Percentiles rank a stretch among this genome's conserved stretches.
Conservation (phyloP, 306 rosid genomes). For the Hippophae tibetana region DNA sequence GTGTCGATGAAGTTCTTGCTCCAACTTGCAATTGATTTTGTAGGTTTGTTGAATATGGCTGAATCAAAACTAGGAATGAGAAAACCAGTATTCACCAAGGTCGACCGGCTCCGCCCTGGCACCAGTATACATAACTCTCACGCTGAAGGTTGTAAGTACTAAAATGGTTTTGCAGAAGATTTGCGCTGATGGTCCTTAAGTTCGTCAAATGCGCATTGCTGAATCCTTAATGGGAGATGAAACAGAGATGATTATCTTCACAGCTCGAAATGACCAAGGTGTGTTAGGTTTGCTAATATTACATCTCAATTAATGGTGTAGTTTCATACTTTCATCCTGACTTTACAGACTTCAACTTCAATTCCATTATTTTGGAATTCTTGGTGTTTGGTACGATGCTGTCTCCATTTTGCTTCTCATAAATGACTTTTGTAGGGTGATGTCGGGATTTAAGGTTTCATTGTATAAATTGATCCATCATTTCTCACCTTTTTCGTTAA, state of each 20-base stretch:
- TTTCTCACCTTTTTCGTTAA: no score
- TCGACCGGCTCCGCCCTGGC: slow-evolving; percentile 77
- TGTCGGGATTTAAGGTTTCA: no score
- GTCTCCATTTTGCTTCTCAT: no score
- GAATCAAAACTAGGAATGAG: slow-evolving; percentile 75
- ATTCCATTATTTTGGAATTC: no score
- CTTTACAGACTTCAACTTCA: neutral
- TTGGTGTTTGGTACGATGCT: no score
- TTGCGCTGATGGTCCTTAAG: slow-evolving; percentile 80
- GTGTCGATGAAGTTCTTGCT: neutral
- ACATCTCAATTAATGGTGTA: neutral
- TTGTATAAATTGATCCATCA: no score
- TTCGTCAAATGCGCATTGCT: slow-evolving; percentile 93
- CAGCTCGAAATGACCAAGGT: slow-evolving; percentile 98
- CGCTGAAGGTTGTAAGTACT: slow-evolving; percentile 68
- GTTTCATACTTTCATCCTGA: neutral
- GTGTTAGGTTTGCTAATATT: neutral
- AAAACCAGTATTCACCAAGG: slow-evolving; percentile 88
- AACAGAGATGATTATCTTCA: slow-evolving; percentile 78
- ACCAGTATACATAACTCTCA: slow-evolving; percentile 75
- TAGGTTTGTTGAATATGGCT: slow-evolving; percentile 48
- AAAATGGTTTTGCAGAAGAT: slow-evolving; percentile 85
- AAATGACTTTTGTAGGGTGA: no score
- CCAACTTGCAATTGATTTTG: slow-evolving; percentile 10
- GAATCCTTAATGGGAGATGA: slow-evolving; percentile 93